Evolutionary conservation across 1,284 basidiomycete genomes (phyloP).

Genomic region (Sporisorium scitamineum): DNA sequence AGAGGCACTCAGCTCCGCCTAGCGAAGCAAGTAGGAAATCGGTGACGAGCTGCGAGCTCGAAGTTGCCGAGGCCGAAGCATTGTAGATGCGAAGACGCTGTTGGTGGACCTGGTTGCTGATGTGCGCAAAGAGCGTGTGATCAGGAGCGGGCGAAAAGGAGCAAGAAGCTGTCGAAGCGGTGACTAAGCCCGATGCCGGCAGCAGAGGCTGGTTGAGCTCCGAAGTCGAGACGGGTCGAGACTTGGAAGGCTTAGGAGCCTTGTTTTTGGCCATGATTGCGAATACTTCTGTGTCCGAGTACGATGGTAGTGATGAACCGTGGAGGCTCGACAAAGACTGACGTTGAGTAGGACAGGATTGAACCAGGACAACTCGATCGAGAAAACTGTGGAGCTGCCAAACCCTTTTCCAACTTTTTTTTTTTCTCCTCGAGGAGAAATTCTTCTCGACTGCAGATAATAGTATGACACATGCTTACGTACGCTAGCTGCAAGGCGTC

Average conservation of each 20-base stretch:
- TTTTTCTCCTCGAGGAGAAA: constrained; percentile 23
- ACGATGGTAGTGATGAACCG: constrained; percentile 8
- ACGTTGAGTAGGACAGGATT: background rate
- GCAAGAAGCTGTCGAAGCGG: constrained; percentile 48
- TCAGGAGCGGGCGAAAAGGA: constrained; percentile 75
- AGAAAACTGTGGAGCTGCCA: constrained; percentile 26
- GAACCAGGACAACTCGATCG: background rate
- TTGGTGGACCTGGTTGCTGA: constrained; percentile 80
- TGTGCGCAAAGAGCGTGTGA: constrained; percentile 76
- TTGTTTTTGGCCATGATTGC: constrained; percentile 58
- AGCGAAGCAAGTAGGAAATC: constrained; percentile 63
- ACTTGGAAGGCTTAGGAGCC: constrained; percentile 58
- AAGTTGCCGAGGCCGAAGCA: constrained; percentile 73
- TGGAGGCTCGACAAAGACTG: background rate
- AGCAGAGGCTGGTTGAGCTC: constrained; percentile 75
- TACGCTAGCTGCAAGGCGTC: background rate
- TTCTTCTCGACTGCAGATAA: constrained; percentile 23
- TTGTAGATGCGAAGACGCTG: constrained; percentile 79
- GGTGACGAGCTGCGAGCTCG: constrained; percentile 76
- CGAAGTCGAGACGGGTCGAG: constrained; percentile 71
- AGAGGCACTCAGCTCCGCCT: constrained; percentile 42
- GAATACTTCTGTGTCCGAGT: background rate
- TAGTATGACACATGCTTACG: constrained; percentile 30
- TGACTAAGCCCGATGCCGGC: constrained; percentile 70
- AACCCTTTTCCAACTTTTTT: constrained; percentile 22